These are phyloP conservation scores for Tetrahymena thermophila DNA, from an alignment of 73 alveolate genomes.

Conservation along the genomic window DNA sequence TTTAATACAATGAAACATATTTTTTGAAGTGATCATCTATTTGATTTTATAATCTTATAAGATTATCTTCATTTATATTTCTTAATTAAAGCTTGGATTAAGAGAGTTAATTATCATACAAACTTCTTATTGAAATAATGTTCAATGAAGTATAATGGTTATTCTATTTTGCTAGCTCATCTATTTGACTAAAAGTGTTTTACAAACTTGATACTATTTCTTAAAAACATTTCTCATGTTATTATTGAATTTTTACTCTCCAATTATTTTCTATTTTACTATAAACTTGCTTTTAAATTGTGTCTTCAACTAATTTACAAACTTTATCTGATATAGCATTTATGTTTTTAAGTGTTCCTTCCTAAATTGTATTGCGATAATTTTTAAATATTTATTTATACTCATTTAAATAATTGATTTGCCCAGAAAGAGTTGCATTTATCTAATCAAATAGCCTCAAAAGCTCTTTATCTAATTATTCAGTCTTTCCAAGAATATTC, in stretches of 20 bases:
- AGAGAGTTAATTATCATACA: background rate
- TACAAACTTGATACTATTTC: background rate
- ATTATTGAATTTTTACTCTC: background rate
- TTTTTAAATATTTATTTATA: background rate
- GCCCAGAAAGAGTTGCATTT: background rate
- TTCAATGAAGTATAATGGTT: background rate
- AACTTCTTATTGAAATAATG: background rate
- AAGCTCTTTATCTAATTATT: background rate
- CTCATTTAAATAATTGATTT: background rate
- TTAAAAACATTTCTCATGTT: background rate
- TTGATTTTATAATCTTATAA: background rate
- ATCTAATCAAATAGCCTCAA: background rate
- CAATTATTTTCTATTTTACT: background rate
- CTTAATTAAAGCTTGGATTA: background rate
- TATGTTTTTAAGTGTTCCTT: background rate
- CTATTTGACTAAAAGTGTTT: background rate
- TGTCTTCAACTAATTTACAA: background rate
- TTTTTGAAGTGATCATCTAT: background rate
- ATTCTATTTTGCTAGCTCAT: background rate
- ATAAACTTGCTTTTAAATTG: background rate
- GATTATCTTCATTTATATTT: background rate
- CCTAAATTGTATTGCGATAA: background rate
- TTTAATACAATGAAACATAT: background rate
- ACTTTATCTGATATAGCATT: background rate
- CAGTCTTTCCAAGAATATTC: background rate